These are phyloP conservation scores for Salix caprea DNA, from an alignment of 345 rosid species.

Conservation along the genomic window DNA sequence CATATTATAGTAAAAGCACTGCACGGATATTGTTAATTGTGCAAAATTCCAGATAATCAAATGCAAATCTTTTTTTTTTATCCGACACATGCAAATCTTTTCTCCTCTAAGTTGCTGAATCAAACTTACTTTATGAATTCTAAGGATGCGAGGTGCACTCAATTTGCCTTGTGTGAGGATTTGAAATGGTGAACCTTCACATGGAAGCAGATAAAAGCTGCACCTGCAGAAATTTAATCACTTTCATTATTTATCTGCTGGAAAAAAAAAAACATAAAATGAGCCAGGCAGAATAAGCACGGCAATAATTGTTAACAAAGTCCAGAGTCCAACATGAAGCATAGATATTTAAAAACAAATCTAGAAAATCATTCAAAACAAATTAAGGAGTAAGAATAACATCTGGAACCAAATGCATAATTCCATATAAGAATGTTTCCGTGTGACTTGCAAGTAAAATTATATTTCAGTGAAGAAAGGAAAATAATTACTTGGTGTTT, in stretches of 20 bases:
- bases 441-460: neutral
- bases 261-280: neutral
- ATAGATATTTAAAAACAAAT: conserved; percentile 1
- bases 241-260: neutral
- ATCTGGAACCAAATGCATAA: neutral
- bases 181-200: conserved; percentile 80
- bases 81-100: neutral
- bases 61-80: neutral
- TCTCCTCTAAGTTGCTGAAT: neutral
- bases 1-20: neutral
- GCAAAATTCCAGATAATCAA: neutral
- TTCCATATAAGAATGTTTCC: neutral
- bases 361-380: neutral
- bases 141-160: conserved; percentile 96
- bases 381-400: neutral
- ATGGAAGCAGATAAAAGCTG: conserved; percentile 93
- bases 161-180: conserved; percentile 93
- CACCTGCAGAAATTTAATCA: conserved; percentile 51
- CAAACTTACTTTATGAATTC: conserved; percentile 81
- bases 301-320: neutral
- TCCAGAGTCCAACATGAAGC: neutral
- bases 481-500: conserved; percentile 63
- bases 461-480: neutral
- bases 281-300: neutral
- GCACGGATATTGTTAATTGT: neutral